A percentile compares a stretch with the other conserved stretches of the same genome.
Conservation (phyloP, 768 basidiomycete genomes). For the Tephrocybe sp. region DNA sequence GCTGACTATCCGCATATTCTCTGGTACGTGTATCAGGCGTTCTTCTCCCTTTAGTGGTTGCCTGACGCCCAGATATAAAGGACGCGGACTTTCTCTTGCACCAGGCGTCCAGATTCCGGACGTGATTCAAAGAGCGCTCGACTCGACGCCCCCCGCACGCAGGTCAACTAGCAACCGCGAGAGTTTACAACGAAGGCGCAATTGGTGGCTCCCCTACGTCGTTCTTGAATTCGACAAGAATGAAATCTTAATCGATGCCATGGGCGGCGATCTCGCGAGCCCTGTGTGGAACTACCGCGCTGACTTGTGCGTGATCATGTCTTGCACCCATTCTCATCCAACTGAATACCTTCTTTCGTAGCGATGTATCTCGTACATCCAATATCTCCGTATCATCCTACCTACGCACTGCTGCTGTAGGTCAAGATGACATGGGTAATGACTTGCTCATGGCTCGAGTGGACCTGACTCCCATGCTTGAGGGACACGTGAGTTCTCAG, state of each 20-base stretch:
- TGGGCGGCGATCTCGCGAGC: conserved; percentile 87
- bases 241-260: conserved; percentile 93
- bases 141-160: conserved; percentile 52
- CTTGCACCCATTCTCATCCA: not conserved
- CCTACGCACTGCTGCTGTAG: conserved; percentile 76
- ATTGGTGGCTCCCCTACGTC: conserved; percentile 96
- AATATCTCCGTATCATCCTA: conserved; percentile 92
- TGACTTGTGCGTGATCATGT: conserved; percentile 71
- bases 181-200: conserved; percentile 88
- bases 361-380: conserved; percentile 93
- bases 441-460: conserved; percentile 93
- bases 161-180: conserved; percentile 77
- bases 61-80: conserved; percentile 34
- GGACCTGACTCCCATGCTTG: conserved; percentile 82
- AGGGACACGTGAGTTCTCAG: conserved; percentile 59
- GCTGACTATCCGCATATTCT: conserved; percentile 95
- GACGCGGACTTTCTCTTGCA: conserved; percentile 79
- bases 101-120: conserved; percentile 80
- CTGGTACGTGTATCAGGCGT: conserved; percentile 50
- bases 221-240: conserved; percentile 99
- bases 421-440: conserved; percentile 95
- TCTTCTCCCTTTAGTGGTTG: not conserved
- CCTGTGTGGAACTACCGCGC: conserved; percentile 97
- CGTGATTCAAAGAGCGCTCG: conserved; percentile 81
- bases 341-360: conserved; percentile 28